Conservation (phyloP, 2,329 filamentous ascomycete species). For the Clarireedia homoeocarpa region DNA sequence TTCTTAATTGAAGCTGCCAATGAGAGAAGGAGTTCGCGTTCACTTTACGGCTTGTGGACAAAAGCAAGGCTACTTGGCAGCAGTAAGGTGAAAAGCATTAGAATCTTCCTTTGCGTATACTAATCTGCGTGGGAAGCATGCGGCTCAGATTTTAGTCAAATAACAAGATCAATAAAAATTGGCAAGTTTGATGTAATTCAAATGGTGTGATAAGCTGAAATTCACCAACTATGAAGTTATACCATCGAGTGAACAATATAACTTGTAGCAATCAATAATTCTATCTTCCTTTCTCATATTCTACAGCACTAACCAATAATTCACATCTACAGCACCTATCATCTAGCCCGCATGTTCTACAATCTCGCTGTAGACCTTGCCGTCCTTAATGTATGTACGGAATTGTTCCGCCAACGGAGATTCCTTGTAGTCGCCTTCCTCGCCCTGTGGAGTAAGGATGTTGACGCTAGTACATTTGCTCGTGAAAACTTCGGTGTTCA, state of each 20-base stretch:
- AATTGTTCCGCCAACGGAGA: slow-evolving; percentile 85
- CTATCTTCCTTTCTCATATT: neutral
- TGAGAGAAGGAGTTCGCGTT: no score
- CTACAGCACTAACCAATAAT: neutral
- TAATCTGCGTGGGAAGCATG: no score
- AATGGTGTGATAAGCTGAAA: no score
- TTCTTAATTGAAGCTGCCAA: no score
- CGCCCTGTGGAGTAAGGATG: slow-evolving; percentile 64
- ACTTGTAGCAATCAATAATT: neutral
- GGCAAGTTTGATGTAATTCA: no score
- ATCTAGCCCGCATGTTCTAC: slow-evolving; percentile 80
- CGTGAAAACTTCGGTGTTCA: slow-evolving; percentile 73
- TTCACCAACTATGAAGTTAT: no score
- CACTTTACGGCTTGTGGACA: no score
- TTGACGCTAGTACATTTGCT: slow-evolving; percentile 87
- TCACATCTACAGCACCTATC: neutral
- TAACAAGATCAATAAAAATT: no score
- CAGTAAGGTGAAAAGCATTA: no score
- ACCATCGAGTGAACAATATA: neutral
- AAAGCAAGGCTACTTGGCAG: no score
- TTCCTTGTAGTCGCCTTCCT: slow-evolving; percentile 79
- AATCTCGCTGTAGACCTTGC: slow-evolving; percentile 82
- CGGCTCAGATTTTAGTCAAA: no score
- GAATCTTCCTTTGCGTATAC: no score
- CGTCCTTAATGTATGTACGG: slow-evolving; percentile 65